Base-by-base conservation (phyloP, 2,329 filamentous ascomycete genomes). In the Hypoxylon sp. region DNA sequence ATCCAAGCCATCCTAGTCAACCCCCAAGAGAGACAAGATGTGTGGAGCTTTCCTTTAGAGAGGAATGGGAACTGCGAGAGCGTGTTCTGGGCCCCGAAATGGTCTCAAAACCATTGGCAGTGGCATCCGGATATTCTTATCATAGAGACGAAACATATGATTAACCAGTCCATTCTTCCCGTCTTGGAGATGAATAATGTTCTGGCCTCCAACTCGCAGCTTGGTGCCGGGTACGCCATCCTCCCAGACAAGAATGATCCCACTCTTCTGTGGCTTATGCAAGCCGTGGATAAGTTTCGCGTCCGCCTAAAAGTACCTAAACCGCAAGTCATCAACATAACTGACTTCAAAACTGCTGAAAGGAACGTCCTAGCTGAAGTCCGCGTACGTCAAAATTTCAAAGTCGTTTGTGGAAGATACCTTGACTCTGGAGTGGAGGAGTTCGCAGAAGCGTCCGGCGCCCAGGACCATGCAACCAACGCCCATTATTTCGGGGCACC, bases 131-230 rank as follows among this genome's bases (percentile, higher is more conserved):
- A 74, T 56, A 70, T 74, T 32, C 67, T 74, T 22, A 57, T 74
- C 11, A 74, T 74, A 65, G 66, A 72, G 46, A 61, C 71, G 1
- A 68, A 71, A 38, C 67, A 74, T 30, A 70, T 74, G 61, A 66
- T 69, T 36, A 72, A 72, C 52, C 66, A 68, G 22, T 71, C 72
- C 7, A 61, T 74, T n/a, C 63, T 74, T 11, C 69, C 72, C 1
- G 64, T 73, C 33, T 69, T 73, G 4, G 72, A 74, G 53, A 74
- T 73, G 72, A 73, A 73, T 38, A 73, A 68, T 36, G 69, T 73
- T 1, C 52, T 74, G 14, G 72, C 72, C 26, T 51, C 68, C 20
- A 71, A 71, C 28, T 57, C 70, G 3, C 42, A 70, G 14, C 67
- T 74, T 9, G 72, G 72, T 18, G 71, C 71, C 20, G 72, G 71